Percentiles rank a stretch among this genome's conserved stretches.
Conservation (phyloP, 2,329 filamentous ascomycete genomes). For the Sarocladium strictum region DNA sequence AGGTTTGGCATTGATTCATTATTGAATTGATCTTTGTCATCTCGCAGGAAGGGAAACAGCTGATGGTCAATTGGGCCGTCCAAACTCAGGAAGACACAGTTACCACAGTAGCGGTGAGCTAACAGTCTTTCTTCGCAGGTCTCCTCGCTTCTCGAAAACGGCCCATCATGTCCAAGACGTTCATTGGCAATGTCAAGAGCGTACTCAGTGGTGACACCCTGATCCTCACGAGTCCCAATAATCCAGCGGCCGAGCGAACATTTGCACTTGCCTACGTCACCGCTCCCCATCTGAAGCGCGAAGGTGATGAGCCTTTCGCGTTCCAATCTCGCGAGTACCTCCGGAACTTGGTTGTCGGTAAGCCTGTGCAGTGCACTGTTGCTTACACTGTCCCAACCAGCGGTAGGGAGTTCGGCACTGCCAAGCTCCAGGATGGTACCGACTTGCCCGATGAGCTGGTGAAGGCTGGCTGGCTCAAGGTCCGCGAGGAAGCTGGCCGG, state of each 20-base stretch:
- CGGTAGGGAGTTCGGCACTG: constrained; percentile 81
- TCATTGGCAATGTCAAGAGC: constrained; percentile 78
- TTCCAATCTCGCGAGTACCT: constrained; percentile 95
- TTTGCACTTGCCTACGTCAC: constrained; percentile 90
- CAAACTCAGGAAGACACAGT: background rate
- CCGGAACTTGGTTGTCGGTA: constrained; percentile 77
- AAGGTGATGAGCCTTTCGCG: constrained; percentile 86
- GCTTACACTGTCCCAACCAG: constrained; percentile 83
- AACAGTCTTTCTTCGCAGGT: background rate
- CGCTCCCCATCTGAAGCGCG: constrained; percentile 78
- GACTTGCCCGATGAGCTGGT: constrained; percentile 76
- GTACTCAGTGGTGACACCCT: constrained; percentile 92
- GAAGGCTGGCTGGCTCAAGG: constrained; percentile 84
- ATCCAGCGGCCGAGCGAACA: constrained; percentile 75
- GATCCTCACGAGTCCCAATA: constrained; percentile 73
- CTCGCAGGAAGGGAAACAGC: too few relatives aligned
- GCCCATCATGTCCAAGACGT: constrained; percentile 44
- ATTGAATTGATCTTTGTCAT: too few relatives aligned
- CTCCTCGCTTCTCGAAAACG: constrained; percentile 11
- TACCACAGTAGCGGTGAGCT: constrained; percentile 1
- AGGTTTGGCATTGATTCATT: background rate
- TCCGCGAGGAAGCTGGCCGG: constrained; percentile 88
- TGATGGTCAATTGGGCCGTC: background rate
- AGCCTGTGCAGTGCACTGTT: constrained; percentile 76
- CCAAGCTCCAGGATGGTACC: constrained; percentile 69